Evolutionary conservation across 176 grass and related monocot genomes (phyloP).

Genomic region (Oryza meyeriana): DNA sequence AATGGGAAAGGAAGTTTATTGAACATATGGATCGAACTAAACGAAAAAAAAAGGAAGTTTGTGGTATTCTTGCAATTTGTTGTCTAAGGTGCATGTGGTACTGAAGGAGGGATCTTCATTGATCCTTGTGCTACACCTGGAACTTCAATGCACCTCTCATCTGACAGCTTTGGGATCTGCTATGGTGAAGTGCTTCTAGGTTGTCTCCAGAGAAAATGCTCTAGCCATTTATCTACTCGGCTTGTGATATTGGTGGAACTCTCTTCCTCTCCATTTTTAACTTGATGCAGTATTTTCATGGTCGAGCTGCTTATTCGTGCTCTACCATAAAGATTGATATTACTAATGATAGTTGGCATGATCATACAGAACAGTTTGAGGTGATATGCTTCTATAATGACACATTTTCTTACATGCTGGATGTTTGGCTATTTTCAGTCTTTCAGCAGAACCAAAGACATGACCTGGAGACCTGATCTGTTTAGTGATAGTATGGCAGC

Average conservation of each 20-base stretch:
- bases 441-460: slow-evolving; percentile 90
- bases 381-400: slow-evolving; percentile 30
- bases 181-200: slow-evolving; percentile 35
- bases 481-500: slow-evolving; percentile 82
- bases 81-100: neutral
- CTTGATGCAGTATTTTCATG: slow-evolving; percentile 31
- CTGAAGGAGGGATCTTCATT: slow-evolving; percentile 11
- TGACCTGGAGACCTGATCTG: slow-evolving; percentile 90
- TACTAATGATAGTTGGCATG: slow-evolving; percentile 34
- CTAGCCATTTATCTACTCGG: slow-evolving; percentile 34
- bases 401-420: slow-evolving; percentile 46
- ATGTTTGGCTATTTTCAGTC: slow-evolving; percentile 80
- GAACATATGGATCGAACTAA: neutral
- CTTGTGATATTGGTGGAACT: slow-evolving; percentile 63
- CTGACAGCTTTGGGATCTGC: slow-evolving; percentile 17
- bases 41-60: slow-evolving; percentile 24
- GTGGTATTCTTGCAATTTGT: slow-evolving; percentile 40
- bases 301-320: slow-evolving; percentile 30
- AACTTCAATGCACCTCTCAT: slow-evolving; percentile 12
- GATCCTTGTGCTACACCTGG: slow-evolving; percentile 6
- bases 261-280: slow-evolving; percentile 50
- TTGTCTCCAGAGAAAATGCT: slow-evolving; percentile 37
- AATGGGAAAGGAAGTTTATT: slow-evolving; percentile 21
- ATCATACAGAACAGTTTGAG: slow-evolving; percentile 36
- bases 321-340: slow-evolving; percentile 10